phyloP scores from a whole-genome alignment of 768 basidiomycete species.

The Suillus spraguei region DNA sequence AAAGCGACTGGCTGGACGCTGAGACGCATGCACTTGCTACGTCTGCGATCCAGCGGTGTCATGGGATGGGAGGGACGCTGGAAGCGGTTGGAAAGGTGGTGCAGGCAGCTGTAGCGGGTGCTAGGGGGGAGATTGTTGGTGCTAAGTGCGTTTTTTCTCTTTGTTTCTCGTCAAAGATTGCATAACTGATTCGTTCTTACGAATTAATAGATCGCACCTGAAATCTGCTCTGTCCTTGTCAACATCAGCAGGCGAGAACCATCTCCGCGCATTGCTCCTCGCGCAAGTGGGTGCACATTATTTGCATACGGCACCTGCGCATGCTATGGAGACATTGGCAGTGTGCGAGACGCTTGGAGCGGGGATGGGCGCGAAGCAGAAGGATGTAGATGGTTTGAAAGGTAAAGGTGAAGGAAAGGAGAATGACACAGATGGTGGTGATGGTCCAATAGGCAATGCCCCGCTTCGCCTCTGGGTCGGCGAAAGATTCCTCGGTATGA shows the following conservation, averaged over 20 bases:
- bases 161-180: conserved; percentile 15
- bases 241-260: conserved; percentile 64
- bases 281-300: conserved; percentile 73
- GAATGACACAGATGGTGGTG: conserved; percentile 17
- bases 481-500: conserved; percentile 65
- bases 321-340: conserved; percentile 65
- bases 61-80: conserved; percentile 53
- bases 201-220: conserved; percentile 40
- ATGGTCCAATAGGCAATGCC: conserved; percentile 55
- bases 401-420: conserved; percentile 12
- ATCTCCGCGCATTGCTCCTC: conserved; percentile 70
- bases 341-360: conserved; percentile 73
- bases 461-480: conserved; percentile 73
- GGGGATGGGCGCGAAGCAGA: conserved; percentile 55
- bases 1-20: conserved; percentile 17
- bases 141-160: conserved; percentile 53
- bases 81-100: conserved; percentile 57
- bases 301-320: conserved; percentile 66
- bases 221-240: conserved; percentile 62
- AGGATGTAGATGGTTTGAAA: conserved; percentile 15
- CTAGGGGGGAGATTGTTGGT: conserved; percentile 50
- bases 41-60: conserved; percentile 46
- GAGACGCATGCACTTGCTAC: conserved; percentile 34
- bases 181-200: conserved; percentile 20
- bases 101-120: conserved; percentile 42